Conservation (phyloP, 2,329 filamentous ascomycete genomes). For the Fusarium paranaense region DNA sequence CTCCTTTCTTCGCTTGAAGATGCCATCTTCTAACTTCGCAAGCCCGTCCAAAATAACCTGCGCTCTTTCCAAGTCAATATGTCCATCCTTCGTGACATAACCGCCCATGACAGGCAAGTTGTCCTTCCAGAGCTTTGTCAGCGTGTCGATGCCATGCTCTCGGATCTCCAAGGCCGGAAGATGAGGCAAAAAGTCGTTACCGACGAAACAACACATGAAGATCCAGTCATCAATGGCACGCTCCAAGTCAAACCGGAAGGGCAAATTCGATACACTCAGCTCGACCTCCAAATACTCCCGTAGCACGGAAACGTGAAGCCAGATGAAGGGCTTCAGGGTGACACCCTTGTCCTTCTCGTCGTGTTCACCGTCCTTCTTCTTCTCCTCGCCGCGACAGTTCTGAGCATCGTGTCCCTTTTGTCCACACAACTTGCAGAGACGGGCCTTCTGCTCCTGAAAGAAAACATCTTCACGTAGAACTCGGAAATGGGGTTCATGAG, state of each 20-base stretch:
- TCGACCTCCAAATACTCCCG: conserved; percentile 94
- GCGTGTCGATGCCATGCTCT: conserved; percentile 95
- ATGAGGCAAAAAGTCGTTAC: conserved; percentile 98
- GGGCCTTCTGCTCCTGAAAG: conserved; percentile 84
- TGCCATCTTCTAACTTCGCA: conserved; percentile 91
- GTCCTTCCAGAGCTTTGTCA: conserved; percentile 97
- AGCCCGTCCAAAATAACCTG: conserved; percentile 90
- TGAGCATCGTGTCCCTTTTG: conserved; percentile 92
- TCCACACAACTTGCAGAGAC: conserved; percentile 88
- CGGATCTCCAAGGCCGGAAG: conserved; percentile 97
- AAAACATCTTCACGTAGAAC: conserved; percentile 98
- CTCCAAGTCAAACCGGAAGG: conserved; percentile 93
- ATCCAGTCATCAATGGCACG: conserved; percentile 97
- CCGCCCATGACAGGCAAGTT: conserved; percentile 92
- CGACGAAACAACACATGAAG: conserved; percentile 99
- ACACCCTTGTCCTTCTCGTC: conserved; percentile 82
- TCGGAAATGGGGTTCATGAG: conserved; percentile 96
- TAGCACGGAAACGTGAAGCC: conserved; percentile 92
- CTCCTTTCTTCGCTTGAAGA: conserved; percentile 90
- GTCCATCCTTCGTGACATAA: conserved; percentile 95
- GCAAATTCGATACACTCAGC: conserved; percentile 83
- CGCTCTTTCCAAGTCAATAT: conserved; percentile 86
- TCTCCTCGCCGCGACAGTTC: conserved; percentile 83
- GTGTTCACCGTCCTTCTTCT: conserved; percentile 81
- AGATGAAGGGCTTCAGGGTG: conserved; percentile 92